Conservation (phyloP, 2,329 filamentous ascomycete genomes). For the Fusarium austroafricanum region DNA sequence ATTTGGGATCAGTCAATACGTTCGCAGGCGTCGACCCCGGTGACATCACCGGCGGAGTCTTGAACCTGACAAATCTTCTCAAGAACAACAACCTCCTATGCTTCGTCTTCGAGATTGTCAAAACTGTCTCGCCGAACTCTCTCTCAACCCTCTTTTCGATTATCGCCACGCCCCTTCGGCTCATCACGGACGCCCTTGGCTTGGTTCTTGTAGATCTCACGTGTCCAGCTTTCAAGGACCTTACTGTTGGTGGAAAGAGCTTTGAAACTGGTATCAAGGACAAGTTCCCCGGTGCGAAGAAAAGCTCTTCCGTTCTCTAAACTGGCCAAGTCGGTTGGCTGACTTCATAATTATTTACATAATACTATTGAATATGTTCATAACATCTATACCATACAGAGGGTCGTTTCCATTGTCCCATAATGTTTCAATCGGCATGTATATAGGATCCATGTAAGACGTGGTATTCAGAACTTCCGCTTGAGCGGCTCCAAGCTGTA, state of each 20-base stretch:
- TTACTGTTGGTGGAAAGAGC: not conserved
- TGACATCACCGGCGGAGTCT: conserved; percentile 11
- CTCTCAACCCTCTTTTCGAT: conserved; percentile 9
- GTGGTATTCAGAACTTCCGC: not conserved
- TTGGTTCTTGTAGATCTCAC: not conserved
- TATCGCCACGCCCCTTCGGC: not conserved
- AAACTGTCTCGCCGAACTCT: conserved; percentile 8
- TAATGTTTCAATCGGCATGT: conserved; percentile 17
- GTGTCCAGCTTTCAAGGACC: conserved; percentile 19
- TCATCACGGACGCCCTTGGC: conserved; percentile 2
- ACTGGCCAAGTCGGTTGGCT: accelerated
- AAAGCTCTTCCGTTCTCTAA: not conserved
- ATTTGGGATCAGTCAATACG: conserved; percentile 18
- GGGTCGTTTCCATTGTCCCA: conserved; percentile 35
- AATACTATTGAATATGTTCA: conserved; percentile 39
- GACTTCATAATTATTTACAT: not conserved
- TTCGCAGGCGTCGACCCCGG: conserved; percentile 19
- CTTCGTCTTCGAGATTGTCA: conserved; percentile 24
- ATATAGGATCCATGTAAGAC: conserved; percentile 6
- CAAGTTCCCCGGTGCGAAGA: conserved; percentile 12
- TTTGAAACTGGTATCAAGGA: conserved; percentile 5
- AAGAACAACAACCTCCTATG: conserved; percentile 21
- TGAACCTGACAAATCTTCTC: conserved; percentile 17
- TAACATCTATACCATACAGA: conserved; percentile 38
- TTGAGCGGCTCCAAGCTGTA: not conserved